Base-by-base conservation (phyloP, 257 asterid genomes). In the Solanum gracilifrons region DNA sequence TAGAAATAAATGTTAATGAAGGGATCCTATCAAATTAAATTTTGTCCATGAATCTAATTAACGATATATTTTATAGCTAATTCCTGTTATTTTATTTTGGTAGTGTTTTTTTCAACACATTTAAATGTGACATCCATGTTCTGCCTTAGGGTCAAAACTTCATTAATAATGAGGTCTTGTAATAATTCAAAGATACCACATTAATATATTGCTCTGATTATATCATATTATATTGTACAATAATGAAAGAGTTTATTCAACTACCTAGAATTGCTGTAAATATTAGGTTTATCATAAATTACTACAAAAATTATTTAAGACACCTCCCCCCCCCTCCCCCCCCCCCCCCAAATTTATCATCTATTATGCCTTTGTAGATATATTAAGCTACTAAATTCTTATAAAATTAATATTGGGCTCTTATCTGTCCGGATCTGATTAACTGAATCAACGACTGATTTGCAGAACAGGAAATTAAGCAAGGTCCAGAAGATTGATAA, bases 121-220 rank as follows among this genome's bases (percentile, higher is more conserved):
- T 74, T 74, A 35, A 35, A 74, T 73, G 80, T 21, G 82, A 74
- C 73, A 60, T 84, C 58, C 87, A 31, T 37, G 85, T 55, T 55
- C 16, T 82, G 68, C 68, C 41, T 80, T 29, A 76, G 83, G 60
- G 33, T 37, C 83, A 23, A 36, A 36, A 76, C 43, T 33, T 48
- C 5, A 15, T 51, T 36, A 37, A 23, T 36, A 75, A 21, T 36
- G 21, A 37, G 8, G 31, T 20, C 31, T 74, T 21, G 51, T 48
- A 48, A 48, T 35, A 76, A 23, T 23, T 37, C 55, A 75, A 75
- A 33, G 9, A 20, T 35, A 9, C 18, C 48, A 35, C 77, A 72
- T 32, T 35, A 35, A 23, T 37, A 75, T 37, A 37, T 75, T 68
- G 35, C 21, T 68, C 27, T 68, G 11, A 68, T 29, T 15, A 68